These are phyloP conservation scores for Beauveria asiatica DNA, from an alignment of 2,329 filamentous ascomycete species.

Conservation along the genomic window DNA sequence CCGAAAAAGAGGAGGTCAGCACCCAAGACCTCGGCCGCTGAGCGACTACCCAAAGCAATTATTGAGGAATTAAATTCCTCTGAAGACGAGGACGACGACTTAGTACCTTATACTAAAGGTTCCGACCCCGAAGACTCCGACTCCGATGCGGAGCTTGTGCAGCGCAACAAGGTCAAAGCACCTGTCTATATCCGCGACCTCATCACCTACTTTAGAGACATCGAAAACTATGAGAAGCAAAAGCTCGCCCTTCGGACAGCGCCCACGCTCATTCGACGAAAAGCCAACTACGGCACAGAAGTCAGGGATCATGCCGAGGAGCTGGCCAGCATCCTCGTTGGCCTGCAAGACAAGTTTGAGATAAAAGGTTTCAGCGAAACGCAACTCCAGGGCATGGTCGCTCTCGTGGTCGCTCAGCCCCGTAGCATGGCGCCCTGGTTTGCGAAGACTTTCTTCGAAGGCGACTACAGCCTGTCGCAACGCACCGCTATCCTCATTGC, in stretches of 20 bases:
- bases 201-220: conserved; percentile 67
- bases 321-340: conserved; percentile 65
- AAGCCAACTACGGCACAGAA: conserved; percentile 81
- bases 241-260: conserved; percentile 71
- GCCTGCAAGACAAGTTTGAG: conserved; percentile 78
- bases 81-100: conserved; percentile 55
- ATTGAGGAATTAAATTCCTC: conserved; percentile 59
- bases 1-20: conserved; percentile 22
- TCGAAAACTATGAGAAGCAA: conserved; percentile 77
- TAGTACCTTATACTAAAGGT: conserved; percentile 75
- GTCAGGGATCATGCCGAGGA: conserved; percentile 77
- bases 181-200: conserved; percentile 90
- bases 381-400: conserved; percentile 72
- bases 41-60: conserved; percentile 34
- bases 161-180: conserved; percentile 70
- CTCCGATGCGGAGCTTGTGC: conserved; percentile 81
- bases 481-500: conserved; percentile 73
- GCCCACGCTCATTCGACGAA: conserved; percentile 73
- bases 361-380: conserved; percentile 69
- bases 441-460: conserved; percentile 76
- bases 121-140: conserved; percentile 87
- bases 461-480: conserved; percentile 83
- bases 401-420: conserved; percentile 69
- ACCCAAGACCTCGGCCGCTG: conserved; percentile 20
- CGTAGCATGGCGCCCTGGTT: conserved; percentile 76